Evolutionary conservation across 2,329 filamentous ascomycete genomes (phyloP), one percentile per base, ranked within the genome.

Genomic region (Neofusicoccum laricinum): DNA sequence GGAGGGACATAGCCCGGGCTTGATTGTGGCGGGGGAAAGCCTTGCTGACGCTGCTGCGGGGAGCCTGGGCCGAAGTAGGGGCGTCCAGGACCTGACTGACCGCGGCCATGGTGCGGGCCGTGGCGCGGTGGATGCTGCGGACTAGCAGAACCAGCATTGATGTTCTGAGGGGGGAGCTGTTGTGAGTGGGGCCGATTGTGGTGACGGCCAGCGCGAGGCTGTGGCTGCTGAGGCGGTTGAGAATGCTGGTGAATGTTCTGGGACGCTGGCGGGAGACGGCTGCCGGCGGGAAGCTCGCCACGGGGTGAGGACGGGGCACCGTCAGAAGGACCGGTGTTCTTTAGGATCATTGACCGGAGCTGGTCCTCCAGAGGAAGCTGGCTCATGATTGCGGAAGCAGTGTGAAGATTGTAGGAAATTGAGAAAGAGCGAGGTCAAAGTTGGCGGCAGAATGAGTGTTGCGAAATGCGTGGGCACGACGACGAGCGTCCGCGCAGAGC

Each of bases 331-430:
- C 17, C n/a, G 30, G 34, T 41, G 19, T 86, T 85, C 67, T 78
- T 81, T 57, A 90, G 78, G 34, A 88, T 88, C 73, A 90, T 82
- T 65, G 78, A 80, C 50, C 86, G 83, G 43, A 90, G 76, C 61
- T 82, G 85, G 57, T 84, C 80, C 70, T 90, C 87, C 7, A 88
- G 76, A 14, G 63, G 53, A n/a, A 45, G 14, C 14, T 36, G n/a
- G 30, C 55, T 64, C 58, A 55, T 65, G 53, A 17, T 32, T 55
- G 49, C 49, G 8, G 12, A 12, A 36, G n/a, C 3, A n/a, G 25
- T 34, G 17, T 19, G 17, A 45, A 5, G 45, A 25, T 17, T 17
- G 1, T 41, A 21, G 38, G 48, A 11, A 38, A 55, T 15, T 12
- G 15, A 15, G 38, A 10, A 10, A 19, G 34, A 19, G 21, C 7